phyloP scores from a whole-genome alignment of 257 asterid species.

The Primulina tabacum region DNA sequence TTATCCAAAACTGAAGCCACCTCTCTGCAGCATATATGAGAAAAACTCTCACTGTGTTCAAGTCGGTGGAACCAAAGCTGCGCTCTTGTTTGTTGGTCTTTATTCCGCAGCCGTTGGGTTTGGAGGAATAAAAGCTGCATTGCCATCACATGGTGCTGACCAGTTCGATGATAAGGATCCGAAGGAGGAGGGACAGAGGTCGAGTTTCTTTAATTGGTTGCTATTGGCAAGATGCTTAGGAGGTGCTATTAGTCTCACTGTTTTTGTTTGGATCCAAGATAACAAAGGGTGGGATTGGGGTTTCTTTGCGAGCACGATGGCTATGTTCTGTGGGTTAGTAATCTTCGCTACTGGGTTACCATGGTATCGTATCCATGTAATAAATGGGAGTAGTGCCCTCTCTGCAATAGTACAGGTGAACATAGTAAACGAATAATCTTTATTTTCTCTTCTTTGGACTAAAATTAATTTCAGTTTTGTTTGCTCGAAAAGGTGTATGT shows the following conservation, averaged over 20 bases:
- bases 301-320: constrained; percentile 40
- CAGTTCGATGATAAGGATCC: constrained; percentile 69
- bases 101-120: constrained; percentile 54
- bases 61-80: constrained; percentile 49
- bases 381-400: constrained; percentile 61
- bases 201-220: constrained; percentile 70
- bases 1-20: constrained; percentile 48
- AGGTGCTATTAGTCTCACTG: constrained; percentile 49
- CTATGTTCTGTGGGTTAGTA: constrained; percentile 45
- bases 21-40: constrained; percentile 47
- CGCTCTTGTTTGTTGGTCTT: constrained; percentile 42
- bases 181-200: constrained; percentile 44
- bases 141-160: constrained; percentile 81
- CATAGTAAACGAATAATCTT: background rate
- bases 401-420: constrained; percentile 55
- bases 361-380: constrained; percentile 48
- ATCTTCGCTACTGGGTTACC: constrained; percentile 48
- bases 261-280: constrained; percentile 67
- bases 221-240: constrained; percentile 55
- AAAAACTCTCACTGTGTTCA: constrained; percentile 35
- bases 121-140: constrained; percentile 60
- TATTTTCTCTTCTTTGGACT: background rate
- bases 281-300: constrained; percentile 81
- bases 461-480: background rate
- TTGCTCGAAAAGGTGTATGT: constrained; percentile 46